Evolutionary conservation across 352 stramenopile genomes (phyloP).

Genomic region (Globisporangium emineosum): DNA sequence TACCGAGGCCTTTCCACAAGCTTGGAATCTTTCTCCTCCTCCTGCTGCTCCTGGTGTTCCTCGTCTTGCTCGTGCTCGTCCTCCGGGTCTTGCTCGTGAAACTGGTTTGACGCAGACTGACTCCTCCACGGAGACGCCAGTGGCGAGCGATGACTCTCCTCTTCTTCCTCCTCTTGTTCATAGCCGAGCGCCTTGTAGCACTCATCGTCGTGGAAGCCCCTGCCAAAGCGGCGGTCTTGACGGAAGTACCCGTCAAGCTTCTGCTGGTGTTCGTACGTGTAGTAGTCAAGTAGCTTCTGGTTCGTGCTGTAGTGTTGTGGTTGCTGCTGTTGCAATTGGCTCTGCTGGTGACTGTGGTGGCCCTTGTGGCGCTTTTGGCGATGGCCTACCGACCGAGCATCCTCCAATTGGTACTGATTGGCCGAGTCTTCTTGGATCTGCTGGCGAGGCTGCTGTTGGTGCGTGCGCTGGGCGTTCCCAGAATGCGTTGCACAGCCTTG

Average conservation of each 20-base stretch:
- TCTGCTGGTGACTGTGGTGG: constrained; percentile 12
- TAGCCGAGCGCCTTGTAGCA: constrained; percentile 3
- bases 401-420: not conserved
- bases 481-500: too few relatives aligned
- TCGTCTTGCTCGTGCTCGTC: not conserved
- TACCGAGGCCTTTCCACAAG: not conserved
- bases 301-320: not conserved
- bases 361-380: not conserved
- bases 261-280: constrained; percentile 12
- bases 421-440: not conserved
- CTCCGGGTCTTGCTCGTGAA: not conserved
- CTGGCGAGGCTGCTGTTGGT: not conserved
- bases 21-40: not conserved
- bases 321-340: constrained; percentile 7
- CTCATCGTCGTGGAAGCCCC: not conserved
- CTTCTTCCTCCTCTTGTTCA: not conserved
- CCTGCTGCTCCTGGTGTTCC: not conserved
- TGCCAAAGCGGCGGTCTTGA: constrained; percentile 1
- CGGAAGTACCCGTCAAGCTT: not conserved
- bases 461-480: not conserved
- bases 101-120: not conserved
- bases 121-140: constrained; percentile 2
- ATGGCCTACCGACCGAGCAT: not conserved
- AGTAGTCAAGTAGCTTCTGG: constrained; percentile 9
- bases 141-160: not conserved